Evolutionary conservation across 2,329 filamentous ascomycete genomes (phyloP).

Genomic region (Diaporthe ampelina): DNA sequence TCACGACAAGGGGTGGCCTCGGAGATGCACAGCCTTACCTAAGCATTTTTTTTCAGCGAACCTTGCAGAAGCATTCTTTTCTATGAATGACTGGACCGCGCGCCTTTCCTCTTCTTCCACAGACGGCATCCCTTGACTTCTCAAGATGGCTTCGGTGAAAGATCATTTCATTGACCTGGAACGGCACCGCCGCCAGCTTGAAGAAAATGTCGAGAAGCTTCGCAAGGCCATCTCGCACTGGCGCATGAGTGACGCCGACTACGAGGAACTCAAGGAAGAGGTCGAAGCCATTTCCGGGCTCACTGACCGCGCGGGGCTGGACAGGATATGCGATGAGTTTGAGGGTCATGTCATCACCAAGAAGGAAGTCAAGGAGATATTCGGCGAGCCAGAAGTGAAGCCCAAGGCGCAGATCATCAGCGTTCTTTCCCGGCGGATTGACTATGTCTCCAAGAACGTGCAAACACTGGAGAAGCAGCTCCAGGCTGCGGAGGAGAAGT

Average conservation of each 20-base stretch:
- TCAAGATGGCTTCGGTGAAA: conserved; percentile 56
- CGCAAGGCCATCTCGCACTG: conserved; percentile 85
- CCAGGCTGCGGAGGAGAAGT: conserved; percentile 75
- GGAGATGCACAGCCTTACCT: background rate
- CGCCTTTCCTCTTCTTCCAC: background rate
- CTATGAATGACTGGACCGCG: background rate
- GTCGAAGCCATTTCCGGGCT: conserved; percentile 69
- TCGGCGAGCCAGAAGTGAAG: conserved; percentile 60
- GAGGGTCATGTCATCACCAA: conserved; percentile 74
- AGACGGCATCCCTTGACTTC: background rate
- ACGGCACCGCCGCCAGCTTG: conserved; percentile 79
- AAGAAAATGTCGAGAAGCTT: conserved; percentile 81
- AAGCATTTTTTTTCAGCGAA: conserved; percentile 19
- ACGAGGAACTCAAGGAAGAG: conserved; percentile 89
- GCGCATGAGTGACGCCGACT: conserved; percentile 92
- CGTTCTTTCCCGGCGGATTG: conserved; percentile 80
- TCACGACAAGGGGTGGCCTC: background rate
- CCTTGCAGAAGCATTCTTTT: conserved; percentile 8
- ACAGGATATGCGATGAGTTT: conserved; percentile 69
- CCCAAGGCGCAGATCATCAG: conserved; percentile 74
- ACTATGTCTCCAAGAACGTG: conserved; percentile 91
- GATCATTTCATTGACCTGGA: conserved; percentile 78
- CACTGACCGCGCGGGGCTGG: conserved; percentile 67
- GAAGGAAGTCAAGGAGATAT: conserved; percentile 67
- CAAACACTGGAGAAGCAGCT: conserved; percentile 81